phyloP scores from a whole-genome alignment of 2,329 filamentous ascomycete genomes.

The Colletotrichum euphorbiae region DNA sequence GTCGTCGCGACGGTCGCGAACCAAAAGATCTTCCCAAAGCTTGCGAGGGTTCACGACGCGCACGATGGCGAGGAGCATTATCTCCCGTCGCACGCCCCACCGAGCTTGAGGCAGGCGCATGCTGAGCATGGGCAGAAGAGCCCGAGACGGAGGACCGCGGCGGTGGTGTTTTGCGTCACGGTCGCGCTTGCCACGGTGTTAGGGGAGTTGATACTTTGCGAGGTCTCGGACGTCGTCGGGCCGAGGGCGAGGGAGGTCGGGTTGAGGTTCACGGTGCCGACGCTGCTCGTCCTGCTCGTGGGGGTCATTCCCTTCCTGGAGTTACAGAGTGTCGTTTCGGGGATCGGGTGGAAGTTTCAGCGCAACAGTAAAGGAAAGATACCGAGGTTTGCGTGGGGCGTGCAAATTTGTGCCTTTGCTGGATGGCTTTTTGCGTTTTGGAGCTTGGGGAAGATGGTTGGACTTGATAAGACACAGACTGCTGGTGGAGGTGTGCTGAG shows the following conservation, averaged over 20 bases:
- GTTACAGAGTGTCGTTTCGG: conserved; percentile 72
- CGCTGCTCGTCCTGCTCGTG: conserved; percentile 78
- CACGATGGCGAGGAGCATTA: conserved; percentile 71
- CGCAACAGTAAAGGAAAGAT: conserved; percentile 66
- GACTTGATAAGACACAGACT: conserved; percentile 47
- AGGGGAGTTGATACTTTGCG: conserved; percentile 83
- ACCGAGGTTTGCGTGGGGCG: conserved; percentile 71
- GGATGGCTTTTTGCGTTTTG: conserved; percentile 82
- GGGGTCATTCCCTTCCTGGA: conserved; percentile 83
- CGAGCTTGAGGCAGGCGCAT: conserved; percentile 67
- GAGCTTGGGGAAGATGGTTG: conserved; percentile 75
- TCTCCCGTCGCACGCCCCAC: conserved; percentile 71
- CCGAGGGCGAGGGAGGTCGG: conserved; percentile 74
- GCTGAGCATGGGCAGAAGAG: conserved; percentile 68
- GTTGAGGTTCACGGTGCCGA: conserved; percentile 75
- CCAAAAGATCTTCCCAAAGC: conserved; percentile 77
- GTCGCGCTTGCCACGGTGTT: conserved; percentile 82
- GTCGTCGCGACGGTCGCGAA: conserved; percentile 71
- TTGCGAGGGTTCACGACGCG: conserved; percentile 66
- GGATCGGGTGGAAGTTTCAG: conserved; percentile 72
- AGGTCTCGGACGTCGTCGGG: conserved; percentile 82
- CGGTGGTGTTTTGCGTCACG: conserved; percentile 79
- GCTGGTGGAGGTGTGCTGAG: conserved; percentile 53
- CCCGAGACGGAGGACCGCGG: conserved; percentile 63
- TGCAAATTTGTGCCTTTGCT: conserved; percentile 72